phyloP scores from a whole-genome alignment of 371 early-diverging fungal species.

The Rhizopus sp. region DNA sequence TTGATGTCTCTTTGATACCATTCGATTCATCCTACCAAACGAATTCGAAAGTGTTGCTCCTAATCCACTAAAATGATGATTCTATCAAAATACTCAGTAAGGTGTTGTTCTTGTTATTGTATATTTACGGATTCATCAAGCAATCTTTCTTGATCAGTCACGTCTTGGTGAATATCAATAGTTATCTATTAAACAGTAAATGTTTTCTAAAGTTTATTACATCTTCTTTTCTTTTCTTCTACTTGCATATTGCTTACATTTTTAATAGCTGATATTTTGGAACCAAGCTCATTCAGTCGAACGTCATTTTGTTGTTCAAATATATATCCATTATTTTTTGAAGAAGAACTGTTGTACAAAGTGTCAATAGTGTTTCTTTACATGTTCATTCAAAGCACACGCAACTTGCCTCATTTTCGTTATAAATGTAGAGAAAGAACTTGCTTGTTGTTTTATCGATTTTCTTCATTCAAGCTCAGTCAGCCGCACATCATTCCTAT shows the following conservation, averaged over 20 bases:
- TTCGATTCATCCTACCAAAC: slow-evolving; percentile 42
- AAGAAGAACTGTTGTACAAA: slow-evolving; percentile 4
- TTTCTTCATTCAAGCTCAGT: too few relatives aligned
- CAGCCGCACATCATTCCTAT: too few relatives aligned
- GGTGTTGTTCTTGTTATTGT: not conserved
- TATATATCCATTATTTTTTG: slow-evolving; percentile 28
- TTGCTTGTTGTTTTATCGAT: too few relatives aligned
- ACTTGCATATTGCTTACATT: slow-evolving; percentile 25
- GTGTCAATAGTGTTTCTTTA: too few relatives aligned
- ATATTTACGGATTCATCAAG: slow-evolving; percentile 42
- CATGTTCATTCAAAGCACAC: too few relatives aligned
- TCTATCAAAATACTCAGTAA: slow-evolving; percentile 15
- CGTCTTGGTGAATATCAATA: slow-evolving; percentile 50
- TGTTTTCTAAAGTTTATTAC: not conserved
- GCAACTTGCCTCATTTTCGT: too few relatives aligned
- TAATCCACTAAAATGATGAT: slow-evolving; percentile 36
- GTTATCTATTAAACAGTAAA: slow-evolving; percentile 30
- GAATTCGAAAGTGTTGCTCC: slow-evolving; percentile 32
- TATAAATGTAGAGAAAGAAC: too few relatives aligned
- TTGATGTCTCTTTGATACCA: slow-evolving; percentile 48
- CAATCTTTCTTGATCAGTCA: slow-evolving; percentile 41
- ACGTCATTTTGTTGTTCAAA: slow-evolving; percentile 53
- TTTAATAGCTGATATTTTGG: slow-evolving; percentile 45
- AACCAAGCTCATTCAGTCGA: slow-evolving; percentile 43
- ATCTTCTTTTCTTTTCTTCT: not conserved